Percentiles rank a stretch among this genome's conserved stretches.
Evolutionary conservation across 148 eudicot species (phyloP).

Genomic region (Amaranthus cruentus): DNA sequence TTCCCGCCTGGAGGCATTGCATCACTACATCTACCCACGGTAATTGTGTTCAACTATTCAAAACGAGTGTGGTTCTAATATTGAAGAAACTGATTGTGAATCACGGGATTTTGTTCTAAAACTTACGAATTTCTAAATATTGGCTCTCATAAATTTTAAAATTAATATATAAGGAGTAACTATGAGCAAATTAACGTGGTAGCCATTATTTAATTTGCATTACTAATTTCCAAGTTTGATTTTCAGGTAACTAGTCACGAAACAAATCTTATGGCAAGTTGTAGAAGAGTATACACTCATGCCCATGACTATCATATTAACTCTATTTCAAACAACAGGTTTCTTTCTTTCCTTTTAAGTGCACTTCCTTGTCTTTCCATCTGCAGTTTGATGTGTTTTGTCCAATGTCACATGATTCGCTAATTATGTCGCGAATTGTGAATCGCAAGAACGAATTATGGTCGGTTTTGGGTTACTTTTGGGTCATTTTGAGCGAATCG

Average conservation of each 20-base stretch:
- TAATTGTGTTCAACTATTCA: conserved; percentile 36
- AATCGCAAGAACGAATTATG: too few species aligned
- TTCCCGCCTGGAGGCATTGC: conserved; percentile 43
- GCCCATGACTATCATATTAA: conserved; percentile 83
- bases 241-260: conserved; percentile 64
- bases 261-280: conserved; percentile 64
- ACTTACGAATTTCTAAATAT: background rate
- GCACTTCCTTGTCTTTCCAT: too few species aligned
- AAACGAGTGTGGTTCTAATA: background rate
- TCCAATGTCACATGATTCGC: too few species aligned
- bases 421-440: too few species aligned
- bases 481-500: background rate
- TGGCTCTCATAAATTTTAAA: background rate
- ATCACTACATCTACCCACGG: conserved; percentile 64
- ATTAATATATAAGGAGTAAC: background rate
- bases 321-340: conserved; percentile 82
- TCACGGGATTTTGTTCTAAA: background rate
- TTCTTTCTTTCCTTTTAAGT: background rate
- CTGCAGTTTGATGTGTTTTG: background rate
- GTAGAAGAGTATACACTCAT: conserved; percentile 78
- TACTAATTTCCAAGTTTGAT: background rate
- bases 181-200: background rate
- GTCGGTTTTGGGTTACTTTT: too few species aligned
- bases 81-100: background rate
- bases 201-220: background rate